Percentiles rank a stretch among this genome's conserved stretches.
Evolutionary conservation across 2,329 filamentous ascomycete species (phyloP).

Genomic region (Dothistroma pini): DNA sequence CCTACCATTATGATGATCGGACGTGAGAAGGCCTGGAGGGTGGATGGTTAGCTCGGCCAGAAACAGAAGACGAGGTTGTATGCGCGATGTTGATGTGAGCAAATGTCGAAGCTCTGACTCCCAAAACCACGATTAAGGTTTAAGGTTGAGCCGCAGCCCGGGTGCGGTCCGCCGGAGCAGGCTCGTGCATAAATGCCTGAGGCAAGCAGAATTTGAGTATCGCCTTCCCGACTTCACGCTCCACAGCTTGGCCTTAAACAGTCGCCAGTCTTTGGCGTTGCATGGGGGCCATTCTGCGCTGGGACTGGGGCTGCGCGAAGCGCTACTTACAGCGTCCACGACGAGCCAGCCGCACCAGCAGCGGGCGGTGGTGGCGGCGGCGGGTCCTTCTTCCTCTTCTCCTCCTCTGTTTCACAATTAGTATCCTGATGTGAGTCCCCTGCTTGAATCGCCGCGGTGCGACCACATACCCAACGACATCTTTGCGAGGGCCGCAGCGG

Average conservation of each 20-base stretch:
- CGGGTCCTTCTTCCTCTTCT: background rate
- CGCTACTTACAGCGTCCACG: background rate
- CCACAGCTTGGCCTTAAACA: background rate
- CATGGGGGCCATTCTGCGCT: too few species aligned
- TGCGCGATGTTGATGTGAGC: background rate
- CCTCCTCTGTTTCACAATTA: too few species aligned
- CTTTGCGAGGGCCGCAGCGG: too few species aligned
- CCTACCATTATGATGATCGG: conserved; percentile 17
- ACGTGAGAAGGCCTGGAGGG: background rate
- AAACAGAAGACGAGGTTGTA: background rate
- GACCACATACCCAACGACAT: too few species aligned
- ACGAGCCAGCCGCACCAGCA: background rate
- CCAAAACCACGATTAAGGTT: background rate
- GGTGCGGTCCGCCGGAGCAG: background rate
- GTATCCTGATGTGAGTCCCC: too few species aligned
- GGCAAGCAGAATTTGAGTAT: background rate
- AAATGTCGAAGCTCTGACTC: background rate
- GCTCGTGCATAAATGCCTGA: background rate
- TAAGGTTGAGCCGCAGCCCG: background rate
- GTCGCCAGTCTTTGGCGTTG: too few species aligned
- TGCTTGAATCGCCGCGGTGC: too few species aligned
- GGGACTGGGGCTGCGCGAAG: background rate
- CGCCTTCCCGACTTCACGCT: background rate
- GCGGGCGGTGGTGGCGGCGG: background rate
- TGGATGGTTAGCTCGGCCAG: background rate